Evolutionary conservation across 805 yeast genomes (phyloP).

Genomic region (Ogataea henricii): DNA sequence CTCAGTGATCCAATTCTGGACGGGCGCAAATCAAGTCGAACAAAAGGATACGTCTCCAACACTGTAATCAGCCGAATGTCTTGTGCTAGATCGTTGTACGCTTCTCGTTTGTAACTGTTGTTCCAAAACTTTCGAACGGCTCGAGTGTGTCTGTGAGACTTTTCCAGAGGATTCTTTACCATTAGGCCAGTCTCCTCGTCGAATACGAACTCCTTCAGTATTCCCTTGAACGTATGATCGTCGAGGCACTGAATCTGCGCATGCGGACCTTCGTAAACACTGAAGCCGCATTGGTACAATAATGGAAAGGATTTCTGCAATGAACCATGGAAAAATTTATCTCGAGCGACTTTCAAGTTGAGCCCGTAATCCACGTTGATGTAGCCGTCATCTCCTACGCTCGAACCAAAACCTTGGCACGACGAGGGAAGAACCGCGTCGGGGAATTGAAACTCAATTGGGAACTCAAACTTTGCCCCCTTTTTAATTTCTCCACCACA

Average conservation of each 20-base stretch:
- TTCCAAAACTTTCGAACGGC: slow-evolving; percentile 9
- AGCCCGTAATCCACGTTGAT: neutral
- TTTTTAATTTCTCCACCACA: neutral
- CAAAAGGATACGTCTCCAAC: slow-evolving; percentile 2
- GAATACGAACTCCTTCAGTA: slow-evolving; percentile 13
- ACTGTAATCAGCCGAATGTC: slow-evolving; percentile 16
- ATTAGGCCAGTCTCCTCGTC: slow-evolving; percentile 13
- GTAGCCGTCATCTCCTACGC: neutral
- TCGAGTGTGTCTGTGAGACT: slow-evolving; percentile 11
- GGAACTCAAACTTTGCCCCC: slow-evolving; percentile 1
- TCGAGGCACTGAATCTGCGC: neutral
- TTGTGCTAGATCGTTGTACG: slow-evolving; percentile 6
- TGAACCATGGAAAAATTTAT: neutral
- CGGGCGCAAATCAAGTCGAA: slow-evolving; percentile 5
- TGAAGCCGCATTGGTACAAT: neutral
- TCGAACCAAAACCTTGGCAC: neutral
- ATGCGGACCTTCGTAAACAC: neutral
- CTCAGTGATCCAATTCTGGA: slow-evolving; percentile 8
- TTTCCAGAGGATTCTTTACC: slow-evolving; percentile 12
- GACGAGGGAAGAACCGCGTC: neutral
- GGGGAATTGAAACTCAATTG: slow-evolving; percentile 13
- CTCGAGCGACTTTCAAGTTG: neutral
- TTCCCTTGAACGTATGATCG: slow-evolving; percentile 7
- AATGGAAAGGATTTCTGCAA: neutral
- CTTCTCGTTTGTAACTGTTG: slow-evolving; percentile 9